These are phyloP conservation scores for Sclerotinia trifoliorum DNA, from an alignment of 2,329 filamentous ascomycete species.

Conservation along the genomic window DNA sequence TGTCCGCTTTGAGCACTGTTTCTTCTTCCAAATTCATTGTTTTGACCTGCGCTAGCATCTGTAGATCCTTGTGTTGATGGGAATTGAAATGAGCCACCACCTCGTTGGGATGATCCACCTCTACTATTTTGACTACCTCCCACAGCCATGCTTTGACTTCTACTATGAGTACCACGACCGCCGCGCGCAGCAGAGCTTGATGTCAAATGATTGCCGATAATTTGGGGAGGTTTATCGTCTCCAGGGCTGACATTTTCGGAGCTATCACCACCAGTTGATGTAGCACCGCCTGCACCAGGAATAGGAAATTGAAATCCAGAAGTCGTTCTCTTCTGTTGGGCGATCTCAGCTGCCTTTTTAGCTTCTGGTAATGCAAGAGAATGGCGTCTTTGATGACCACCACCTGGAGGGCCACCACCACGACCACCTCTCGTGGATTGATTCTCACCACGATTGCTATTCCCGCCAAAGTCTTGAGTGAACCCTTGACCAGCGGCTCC, in stretches of 20 bases:
- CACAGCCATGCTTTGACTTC: conserved; percentile 90
- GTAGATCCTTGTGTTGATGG: conserved; percentile 53
- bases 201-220: conserved; percentile 30
- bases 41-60: conserved; percentile 49
- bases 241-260: conserved; percentile 29
- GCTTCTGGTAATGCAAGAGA: conserved; percentile 92
- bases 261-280: conserved; percentile 53
- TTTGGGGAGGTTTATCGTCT: conserved; percentile 36
- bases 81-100: conserved; percentile 72
- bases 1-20: conserved; percentile 65
- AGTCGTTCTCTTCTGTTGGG: conserved; percentile 93
- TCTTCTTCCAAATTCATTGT: conserved; percentile 69
- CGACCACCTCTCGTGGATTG: conserved; percentile 69
- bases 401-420: conserved; percentile 64
- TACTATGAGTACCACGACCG: conserved; percentile 60
- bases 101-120: conserved; percentile 57
- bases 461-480: conserved; percentile 76
- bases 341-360: conserved; percentile 94
- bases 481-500: conserved; percentile 75
- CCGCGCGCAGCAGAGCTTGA: conserved; percentile 44
- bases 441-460: conserved; percentile 54
- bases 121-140: conserved; percentile 60
- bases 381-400: conserved; percentile 89
- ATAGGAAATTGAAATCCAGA: conserved; percentile 93
- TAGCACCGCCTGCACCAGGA: conserved; percentile 63